Evolutionary conservation across 2,329 filamentous ascomycete species (phyloP).

Genomic region (Penicillium sp.): DNA sequence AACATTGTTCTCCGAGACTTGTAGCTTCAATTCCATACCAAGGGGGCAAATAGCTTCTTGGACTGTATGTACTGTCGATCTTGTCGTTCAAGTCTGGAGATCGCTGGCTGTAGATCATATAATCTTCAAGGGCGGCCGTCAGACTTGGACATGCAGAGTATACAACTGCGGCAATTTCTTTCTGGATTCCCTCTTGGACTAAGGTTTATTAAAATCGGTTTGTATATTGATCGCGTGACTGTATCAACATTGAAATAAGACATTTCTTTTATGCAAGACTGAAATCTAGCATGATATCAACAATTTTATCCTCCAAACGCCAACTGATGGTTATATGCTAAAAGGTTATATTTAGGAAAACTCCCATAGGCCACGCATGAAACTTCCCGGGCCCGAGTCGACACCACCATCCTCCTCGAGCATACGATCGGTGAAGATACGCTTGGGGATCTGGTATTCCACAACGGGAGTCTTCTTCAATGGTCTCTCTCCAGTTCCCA

Average conservation of each 20-base stretch:
- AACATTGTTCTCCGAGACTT: slow-evolving; percentile 9
- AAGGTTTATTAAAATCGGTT: not conserved
- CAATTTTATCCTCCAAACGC: not conserved
- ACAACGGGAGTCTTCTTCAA: slow-evolving; percentile 85
- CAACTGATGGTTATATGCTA: slow-evolving; percentile 2
- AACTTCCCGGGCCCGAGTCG: slow-evolving; percentile 38
- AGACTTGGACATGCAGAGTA: not conserved
- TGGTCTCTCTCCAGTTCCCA: slow-evolving; percentile 64
- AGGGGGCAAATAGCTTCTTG: slow-evolving; percentile 9
- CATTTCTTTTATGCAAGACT: slow-evolving; percentile 1
- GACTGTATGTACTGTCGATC: slow-evolving; percentile 2
- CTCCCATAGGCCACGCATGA: slow-evolving; percentile 41
- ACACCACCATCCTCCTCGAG: slow-evolving; percentile 41
- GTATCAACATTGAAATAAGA: slow-evolving; percentile 1
- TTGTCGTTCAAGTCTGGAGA: not conserved
- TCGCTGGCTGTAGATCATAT: slow-evolving; percentile 9
- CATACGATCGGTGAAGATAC: slow-evolving; percentile 60
- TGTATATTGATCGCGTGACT: not conserved
- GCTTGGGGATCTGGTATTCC: slow-evolving; percentile 91
- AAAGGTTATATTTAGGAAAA: slow-evolving; percentile 22
- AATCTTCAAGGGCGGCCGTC: slow-evolving; percentile 12
- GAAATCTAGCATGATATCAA: not conserved
- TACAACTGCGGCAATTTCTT: not conserved
- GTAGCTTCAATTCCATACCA: slow-evolving; percentile 14
- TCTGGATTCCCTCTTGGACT: not conserved